A percentile compares a stretch with the other conserved stretches of the same genome.
phyloP scores from a whole-genome alignment of 345 rosid species.

The Hibiscus tridactylites region DNA sequence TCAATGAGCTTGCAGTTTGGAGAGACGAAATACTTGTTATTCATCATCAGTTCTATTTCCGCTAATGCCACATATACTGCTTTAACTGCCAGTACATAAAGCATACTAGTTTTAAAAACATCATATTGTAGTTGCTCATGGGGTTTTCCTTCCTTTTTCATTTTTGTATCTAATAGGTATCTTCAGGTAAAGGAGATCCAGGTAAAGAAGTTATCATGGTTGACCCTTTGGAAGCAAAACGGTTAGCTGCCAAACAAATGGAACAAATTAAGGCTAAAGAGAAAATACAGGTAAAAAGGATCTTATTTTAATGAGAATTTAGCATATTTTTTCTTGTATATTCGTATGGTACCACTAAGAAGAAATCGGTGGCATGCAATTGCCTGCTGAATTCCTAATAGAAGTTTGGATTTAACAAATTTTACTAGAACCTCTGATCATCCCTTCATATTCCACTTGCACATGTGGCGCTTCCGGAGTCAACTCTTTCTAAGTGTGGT shows the following conservation, averaged over 20 bases:
- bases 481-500: neutral
- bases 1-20: neutral
- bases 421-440: neutral
- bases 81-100: neutral
- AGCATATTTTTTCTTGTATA: neutral
- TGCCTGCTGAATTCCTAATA: neutral
- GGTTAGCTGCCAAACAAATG: constrained; percentile 72
- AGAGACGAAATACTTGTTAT: neutral
- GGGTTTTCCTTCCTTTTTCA: neutral
- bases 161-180: constrained; percentile 26
- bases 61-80: neutral
- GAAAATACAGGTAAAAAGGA: constrained; percentile 41
- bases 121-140: neutral
- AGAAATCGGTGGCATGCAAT: neutral
- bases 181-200: constrained; percentile 28
- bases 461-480: neutral
- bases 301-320: neutral
- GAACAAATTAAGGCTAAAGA: constrained; percentile 53
- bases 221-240: constrained; percentile 85
- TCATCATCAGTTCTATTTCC: neutral
- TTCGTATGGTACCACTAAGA: neutral
- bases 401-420: neutral
- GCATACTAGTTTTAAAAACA: neutral
- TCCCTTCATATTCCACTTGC: neutral
- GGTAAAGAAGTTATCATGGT: constrained; percentile 62